These are phyloP conservation scores for Xylaria sp. DNA, from an alignment of 2,329 filamentous ascomycete species.

Conservation along the genomic window DNA sequence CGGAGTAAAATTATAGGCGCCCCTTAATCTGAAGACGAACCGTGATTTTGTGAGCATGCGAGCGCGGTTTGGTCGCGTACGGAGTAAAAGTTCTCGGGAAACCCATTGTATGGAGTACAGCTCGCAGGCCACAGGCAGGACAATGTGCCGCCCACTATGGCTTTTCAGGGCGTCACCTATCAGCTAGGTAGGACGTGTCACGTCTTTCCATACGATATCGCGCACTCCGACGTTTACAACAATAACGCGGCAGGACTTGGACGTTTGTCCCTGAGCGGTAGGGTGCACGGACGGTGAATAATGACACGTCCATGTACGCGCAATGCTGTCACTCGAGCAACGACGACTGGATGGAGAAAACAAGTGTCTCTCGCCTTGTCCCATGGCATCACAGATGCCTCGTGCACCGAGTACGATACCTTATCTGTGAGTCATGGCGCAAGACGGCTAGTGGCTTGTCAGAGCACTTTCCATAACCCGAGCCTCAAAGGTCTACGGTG, in stretches of 20 bases:
- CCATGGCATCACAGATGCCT: neutral
- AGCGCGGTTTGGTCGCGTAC: neutral
- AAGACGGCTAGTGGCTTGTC: neutral
- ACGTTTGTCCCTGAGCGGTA: neutral
- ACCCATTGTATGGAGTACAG: neutral
- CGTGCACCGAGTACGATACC: neutral
- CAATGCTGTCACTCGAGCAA: neutral
- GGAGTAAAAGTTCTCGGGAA: neutral
- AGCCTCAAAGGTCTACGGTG: neutral
- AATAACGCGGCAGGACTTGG: neutral
- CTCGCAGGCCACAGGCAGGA: neutral
- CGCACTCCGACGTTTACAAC: neutral
- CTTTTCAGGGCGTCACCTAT: neutral
- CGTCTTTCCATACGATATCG: neutral
- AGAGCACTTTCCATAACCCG: neutral
- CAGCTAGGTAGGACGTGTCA: constrained; percentile 2
- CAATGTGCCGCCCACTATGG: neutral
- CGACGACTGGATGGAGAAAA: neutral
- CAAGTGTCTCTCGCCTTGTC: neutral
- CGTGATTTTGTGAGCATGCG: neutral
- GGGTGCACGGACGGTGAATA: constrained; percentile 2
- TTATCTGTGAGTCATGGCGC: neutral
- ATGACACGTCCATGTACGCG: neutral
- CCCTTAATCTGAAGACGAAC: neutral
- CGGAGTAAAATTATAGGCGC: neutral